A percentile compares a stretch with the other conserved stretches of the same genome.
These are phyloP conservation scores for Podospora tetraspora DNA, from an alignment of 495 filamentous ascomycete species.

Conservation along the genomic window DNA sequence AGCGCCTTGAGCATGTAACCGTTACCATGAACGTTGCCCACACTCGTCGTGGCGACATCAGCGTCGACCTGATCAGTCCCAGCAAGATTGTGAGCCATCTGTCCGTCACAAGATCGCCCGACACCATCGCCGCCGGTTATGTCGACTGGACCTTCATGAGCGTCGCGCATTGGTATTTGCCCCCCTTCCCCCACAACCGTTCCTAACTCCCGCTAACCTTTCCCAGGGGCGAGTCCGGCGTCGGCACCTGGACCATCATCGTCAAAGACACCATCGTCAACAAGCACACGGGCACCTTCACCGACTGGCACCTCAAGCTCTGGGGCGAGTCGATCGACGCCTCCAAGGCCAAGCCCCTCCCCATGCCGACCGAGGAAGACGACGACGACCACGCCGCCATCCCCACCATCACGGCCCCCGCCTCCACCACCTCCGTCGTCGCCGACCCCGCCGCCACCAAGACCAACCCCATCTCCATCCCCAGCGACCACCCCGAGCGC, in stretches of 20 bases:
- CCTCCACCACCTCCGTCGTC: slow-evolving; percentile 37
- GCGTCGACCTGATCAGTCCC: slow-evolving; percentile 86
- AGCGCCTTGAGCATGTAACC: slow-evolving; percentile 85
- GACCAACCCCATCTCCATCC: slow-evolving; percentile 37
- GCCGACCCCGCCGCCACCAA: slow-evolving; percentile 24
- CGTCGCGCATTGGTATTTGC: slow-evolving; percentile 84
- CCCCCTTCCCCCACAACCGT: background rate
- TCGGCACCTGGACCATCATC: slow-evolving; percentile 84
- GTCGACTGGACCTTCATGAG: slow-evolving; percentile 98
- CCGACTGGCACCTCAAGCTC: slow-evolving; percentile 89
- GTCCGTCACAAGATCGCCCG: slow-evolving; percentile 61
- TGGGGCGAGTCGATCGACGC: slow-evolving; percentile 86
- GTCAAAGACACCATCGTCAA: slow-evolving; percentile 84
- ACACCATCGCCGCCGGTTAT: slow-evolving; percentile 66
- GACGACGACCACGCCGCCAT: slow-evolving; percentile 67
- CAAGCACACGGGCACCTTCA: slow-evolving; percentile 66
- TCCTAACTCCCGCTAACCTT: slow-evolving; percentile 15
- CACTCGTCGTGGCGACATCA: slow-evolving; percentile 79
- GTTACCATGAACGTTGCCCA: slow-evolving; percentile 96
- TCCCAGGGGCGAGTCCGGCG: slow-evolving; percentile 76
- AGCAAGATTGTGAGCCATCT: slow-evolving; percentile 77
- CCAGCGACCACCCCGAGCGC: slow-evolving; percentile 70
- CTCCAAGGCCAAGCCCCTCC: slow-evolving; percentile 61
- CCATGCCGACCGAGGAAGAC: slow-evolving; percentile 78
- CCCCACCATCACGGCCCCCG: slow-evolving; percentile 39